These are phyloP conservation scores for Schizonepeta tenuifolia DNA, from an alignment of 257 asterid genomes.

Conservation along the genomic window DNA sequence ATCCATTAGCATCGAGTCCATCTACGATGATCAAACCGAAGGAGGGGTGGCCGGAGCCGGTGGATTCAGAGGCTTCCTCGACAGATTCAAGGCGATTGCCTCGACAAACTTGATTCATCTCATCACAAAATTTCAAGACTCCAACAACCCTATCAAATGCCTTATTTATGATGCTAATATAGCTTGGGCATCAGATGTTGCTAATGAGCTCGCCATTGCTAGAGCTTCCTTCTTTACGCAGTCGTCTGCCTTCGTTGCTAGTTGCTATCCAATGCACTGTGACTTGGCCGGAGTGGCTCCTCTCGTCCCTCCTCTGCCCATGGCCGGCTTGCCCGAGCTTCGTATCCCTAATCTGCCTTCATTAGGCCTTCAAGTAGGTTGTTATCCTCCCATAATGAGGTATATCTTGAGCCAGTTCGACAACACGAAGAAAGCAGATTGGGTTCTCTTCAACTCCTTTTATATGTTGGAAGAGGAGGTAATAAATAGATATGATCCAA, in stretches of 20 bases:
- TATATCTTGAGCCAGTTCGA: slow-evolving; percentile 50
- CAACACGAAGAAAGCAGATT: slow-evolving; percentile 51
- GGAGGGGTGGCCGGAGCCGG: slow-evolving; percentile 60
- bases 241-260: slow-evolving; percentile 59
- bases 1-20: slow-evolving; percentile 42
- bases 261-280: slow-evolving; percentile 56
- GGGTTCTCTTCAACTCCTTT: slow-evolving; percentile 71
- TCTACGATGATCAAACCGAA: slow-evolving; percentile 46
- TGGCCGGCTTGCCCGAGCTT: slow-evolving; percentile 46
- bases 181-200: slow-evolving; percentile 53
- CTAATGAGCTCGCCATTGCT: slow-evolving; percentile 40
- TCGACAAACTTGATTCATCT: slow-evolving; percentile 43
- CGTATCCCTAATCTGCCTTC: slow-evolving; percentile 55
- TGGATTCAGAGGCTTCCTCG: slow-evolving; percentile 60
- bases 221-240: slow-evolving; percentile 63
- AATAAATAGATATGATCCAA: slow-evolving; percentile 13
- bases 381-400: slow-evolving; percentile 49
- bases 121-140: slow-evolving; percentile 35
- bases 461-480: slow-evolving; percentile 61
- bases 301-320: slow-evolving; percentile 37
- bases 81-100: slow-evolving; percentile 55
- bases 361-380: slow-evolving; percentile 52
- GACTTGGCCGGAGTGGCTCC: slow-evolving; percentile 44
- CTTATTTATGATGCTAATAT: slow-evolving; percentile 60
- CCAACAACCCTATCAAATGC: slow-evolving; percentile 53